Conservation (phyloP, 169 alveolate genomes). For the Eimeria falciformis region DNA sequence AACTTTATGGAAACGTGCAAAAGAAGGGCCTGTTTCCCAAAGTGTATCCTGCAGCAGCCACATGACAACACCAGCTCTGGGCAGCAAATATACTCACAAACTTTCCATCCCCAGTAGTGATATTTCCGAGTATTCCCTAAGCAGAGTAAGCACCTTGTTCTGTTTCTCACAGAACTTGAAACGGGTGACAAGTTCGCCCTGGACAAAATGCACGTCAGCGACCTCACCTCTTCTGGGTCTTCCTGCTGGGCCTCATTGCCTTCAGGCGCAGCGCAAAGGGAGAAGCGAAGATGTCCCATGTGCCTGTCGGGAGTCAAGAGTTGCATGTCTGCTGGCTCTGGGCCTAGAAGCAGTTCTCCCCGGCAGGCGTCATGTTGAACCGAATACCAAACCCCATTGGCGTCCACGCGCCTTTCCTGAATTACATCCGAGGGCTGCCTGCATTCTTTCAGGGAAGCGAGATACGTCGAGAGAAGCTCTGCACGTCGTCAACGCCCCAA, state of each 20-base stretch:
- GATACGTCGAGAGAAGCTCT: slow-evolving; percentile 3
- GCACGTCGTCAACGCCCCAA: background rate
- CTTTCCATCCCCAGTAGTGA: too few species aligned
- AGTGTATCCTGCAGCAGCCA: background rate
- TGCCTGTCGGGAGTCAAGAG: background rate
- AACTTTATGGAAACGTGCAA: background rate
- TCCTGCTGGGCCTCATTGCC: background rate
- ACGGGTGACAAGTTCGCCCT: background rate
- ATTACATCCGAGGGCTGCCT: background rate
- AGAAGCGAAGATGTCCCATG: background rate
- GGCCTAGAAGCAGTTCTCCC: background rate
- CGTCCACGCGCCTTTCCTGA: background rate
- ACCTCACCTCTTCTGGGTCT: background rate
- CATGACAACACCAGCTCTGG: too few species aligned
- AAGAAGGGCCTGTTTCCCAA: slow-evolving; percentile 8
- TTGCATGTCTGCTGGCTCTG: slow-evolving; percentile 4
- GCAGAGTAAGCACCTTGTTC: background rate
- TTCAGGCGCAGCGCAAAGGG: background rate
- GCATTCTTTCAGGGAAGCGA: background rate
- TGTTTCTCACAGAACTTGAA: background rate
- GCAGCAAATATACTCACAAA: too few species aligned
- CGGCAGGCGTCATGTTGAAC: slow-evolving; percentile 13
- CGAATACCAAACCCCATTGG: background rate
- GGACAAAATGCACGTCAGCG: background rate
- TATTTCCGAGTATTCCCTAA: background rate